These are phyloP conservation scores for Mycosphaerelloides madeirae DNA, from an alignment of 2,329 filamentous ascomycete genomes.

Conservation along the genomic window DNA sequence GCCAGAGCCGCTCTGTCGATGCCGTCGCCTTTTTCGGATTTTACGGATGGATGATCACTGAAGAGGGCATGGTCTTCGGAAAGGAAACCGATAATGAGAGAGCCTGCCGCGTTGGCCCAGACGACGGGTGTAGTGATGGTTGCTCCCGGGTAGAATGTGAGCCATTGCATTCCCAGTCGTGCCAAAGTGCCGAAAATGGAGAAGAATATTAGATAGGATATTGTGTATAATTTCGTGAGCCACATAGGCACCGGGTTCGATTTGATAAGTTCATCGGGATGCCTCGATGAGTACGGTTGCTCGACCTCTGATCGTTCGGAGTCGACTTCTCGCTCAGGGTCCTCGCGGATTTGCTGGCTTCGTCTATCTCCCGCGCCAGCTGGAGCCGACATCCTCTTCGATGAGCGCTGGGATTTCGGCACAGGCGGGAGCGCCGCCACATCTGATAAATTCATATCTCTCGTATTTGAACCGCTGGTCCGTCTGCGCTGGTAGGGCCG, in stretches of 20 bases:
- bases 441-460: conserved; percentile 8
- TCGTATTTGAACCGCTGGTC: conserved; percentile 8
- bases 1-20: conserved; percentile 31
- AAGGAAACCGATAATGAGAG: conserved; percentile 79
- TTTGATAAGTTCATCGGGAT: conserved; percentile 14
- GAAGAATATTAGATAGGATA: conserved; percentile 82
- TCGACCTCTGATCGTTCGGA: conserved; percentile 8
- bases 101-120: conserved; percentile 85
- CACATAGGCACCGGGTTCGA: conserved; percentile 22
- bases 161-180: conserved; percentile 70
- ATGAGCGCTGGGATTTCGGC: conserved; percentile 14
- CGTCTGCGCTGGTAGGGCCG: conserved; percentile 11
- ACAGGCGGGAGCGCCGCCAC: conserved; percentile 16
- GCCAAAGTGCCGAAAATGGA: conserved; percentile 79
- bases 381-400: background rate
- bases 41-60: conserved; percentile 47
- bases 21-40: conserved; percentile 31
- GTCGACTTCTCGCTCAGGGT: conserved; percentile 2
- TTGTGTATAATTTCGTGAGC: conserved; percentile 52
- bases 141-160: conserved; percentile 74
- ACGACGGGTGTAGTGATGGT: conserved; percentile 69
- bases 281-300: conserved; percentile 8
- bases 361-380: background rate
- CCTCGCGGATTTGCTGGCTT: conserved; percentile 4
- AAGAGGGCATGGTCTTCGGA: conserved; percentile 74